Evolutionary conservation across 2,329 filamentous ascomycete genomes (phyloP).

Genomic region (Fusarium nygamai): DNA sequence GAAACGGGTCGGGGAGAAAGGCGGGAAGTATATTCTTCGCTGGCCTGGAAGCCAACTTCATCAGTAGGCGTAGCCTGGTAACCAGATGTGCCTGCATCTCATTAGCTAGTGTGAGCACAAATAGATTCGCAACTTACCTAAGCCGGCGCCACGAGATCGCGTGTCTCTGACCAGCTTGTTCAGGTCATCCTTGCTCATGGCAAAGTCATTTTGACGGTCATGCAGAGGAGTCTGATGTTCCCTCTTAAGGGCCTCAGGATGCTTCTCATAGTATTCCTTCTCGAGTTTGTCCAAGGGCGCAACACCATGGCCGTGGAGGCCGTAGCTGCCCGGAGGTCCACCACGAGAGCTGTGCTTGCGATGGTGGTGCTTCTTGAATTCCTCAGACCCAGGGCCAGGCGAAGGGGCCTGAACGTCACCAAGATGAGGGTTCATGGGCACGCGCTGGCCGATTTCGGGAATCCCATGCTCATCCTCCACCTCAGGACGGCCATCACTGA

Average conservation of each 20-base stretch:
- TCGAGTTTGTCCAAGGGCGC: constrained; percentile 83
- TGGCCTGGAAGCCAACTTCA: constrained; percentile 88
- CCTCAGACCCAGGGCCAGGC: constrained; percentile 67
- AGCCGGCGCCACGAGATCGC: constrained; percentile 61
- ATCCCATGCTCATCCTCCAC: constrained; percentile 85
- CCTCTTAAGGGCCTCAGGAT: constrained; percentile 82
- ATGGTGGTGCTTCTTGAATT: constrained; percentile 65
- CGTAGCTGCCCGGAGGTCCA: constrained; percentile 87
- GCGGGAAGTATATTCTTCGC: constrained; percentile 83
- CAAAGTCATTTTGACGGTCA: constrained; percentile 74
- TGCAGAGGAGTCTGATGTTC: constrained; percentile 69
- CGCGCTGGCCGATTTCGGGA: constrained; percentile 89
- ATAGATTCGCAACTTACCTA: constrained; percentile 54
- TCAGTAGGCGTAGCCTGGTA: constrained; percentile 84
- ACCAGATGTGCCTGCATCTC: constrained; percentile 68
- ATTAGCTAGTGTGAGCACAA: constrained; percentile 28
- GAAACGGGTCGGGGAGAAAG: constrained; percentile 70
- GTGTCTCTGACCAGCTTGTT: constrained; percentile 88
- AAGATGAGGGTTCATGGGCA: constrained; percentile 92
- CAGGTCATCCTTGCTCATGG: constrained; percentile 87
- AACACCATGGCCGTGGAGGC: constrained; percentile 87
- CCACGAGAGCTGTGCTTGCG: constrained; percentile 78
- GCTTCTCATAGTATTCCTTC: constrained; percentile 91
- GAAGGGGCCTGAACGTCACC: constrained; percentile 97
- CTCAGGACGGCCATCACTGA: constrained; percentile 60